phyloP scores from a whole-genome alignment of 164 flowering plant genomes.

The Umbellularia californica region DNA sequence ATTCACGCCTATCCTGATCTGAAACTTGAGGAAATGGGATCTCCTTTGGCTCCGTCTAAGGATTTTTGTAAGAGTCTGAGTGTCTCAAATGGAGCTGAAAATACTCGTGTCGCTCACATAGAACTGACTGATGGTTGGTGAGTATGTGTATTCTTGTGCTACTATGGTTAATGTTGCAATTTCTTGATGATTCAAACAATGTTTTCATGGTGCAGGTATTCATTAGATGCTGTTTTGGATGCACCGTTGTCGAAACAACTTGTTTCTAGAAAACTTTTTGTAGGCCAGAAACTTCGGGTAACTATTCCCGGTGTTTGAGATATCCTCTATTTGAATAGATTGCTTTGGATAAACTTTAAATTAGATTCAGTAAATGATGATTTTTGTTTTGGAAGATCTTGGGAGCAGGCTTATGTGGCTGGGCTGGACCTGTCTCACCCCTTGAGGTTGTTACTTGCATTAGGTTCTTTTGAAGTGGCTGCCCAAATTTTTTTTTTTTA shows the following conservation, averaged over 20 bases:
- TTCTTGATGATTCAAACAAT: neutral
- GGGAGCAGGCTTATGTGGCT: constrained; percentile 85
- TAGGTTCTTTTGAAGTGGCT: neutral
- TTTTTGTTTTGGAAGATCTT: constrained; percentile 58
- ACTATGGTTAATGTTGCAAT: neutral
- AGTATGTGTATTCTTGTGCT: constrained; percentile 19
- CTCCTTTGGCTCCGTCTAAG: constrained; percentile 9
- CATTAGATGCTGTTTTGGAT: constrained; percentile 72
- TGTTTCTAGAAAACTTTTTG: constrained; percentile 57
- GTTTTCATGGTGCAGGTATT: constrained; percentile 55
- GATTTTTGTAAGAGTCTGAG: constrained; percentile 13
- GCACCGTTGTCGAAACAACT: constrained; percentile 56
- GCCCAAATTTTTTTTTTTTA: neutral
- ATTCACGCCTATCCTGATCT: constrained; percentile 26
- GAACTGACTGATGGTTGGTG: constrained; percentile 99
- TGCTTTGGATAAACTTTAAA: constrained; percentile 9
- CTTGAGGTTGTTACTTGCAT: constrained; percentile 55
- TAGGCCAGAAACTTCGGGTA: constrained; percentile 98
- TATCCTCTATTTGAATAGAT: neutral
- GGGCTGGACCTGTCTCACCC: constrained; percentile 84
- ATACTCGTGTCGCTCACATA: constrained; percentile 31
- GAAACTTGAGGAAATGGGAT: constrained; percentile 4
- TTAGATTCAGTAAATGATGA: constrained; percentile 15
- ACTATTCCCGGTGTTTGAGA: constrained; percentile 4
- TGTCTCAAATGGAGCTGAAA: constrained; percentile 17